Base-by-base conservation (phyloP, 257 asterid genomes). In the Solanum verrucosum region DNA sequence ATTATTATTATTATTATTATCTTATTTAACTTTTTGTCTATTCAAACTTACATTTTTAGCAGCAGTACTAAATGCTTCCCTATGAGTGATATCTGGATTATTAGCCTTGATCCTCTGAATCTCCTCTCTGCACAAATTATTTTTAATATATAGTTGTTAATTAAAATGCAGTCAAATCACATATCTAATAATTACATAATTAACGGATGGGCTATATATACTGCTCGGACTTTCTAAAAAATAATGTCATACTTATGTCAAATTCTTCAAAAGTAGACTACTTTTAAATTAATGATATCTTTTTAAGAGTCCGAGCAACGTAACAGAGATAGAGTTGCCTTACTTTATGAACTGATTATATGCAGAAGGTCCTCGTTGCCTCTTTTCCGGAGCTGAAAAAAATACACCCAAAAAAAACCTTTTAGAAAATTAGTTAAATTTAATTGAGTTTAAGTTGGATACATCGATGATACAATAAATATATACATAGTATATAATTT, bases 11-110 rank as follows among this genome's bases (percentile, higher is more conserved):
- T 15, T 49, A 49, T 52, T 6, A 52, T 52, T 52, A 52, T 16
- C 21, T 60, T 23, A 31, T 15, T 31, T 15, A 71, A 71, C 40
- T 7, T 31, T 31, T 31, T 71, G 13, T 71, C 78, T 31, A 31
- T 15, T 71, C 10, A 71, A 16, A 71, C 92, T 92, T 89, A 96
- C 98, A 89, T 96, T 96, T 90, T 96, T 96, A 49, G 98, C 98
- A 90, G 98, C 98, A 90, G 98, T 96, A 86, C 98, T 96, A 88
- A 96, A 96, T 56, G 98, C 98, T 90, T 95, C 98, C 90, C 98
- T 94, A 90, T 96, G 98, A 88, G 90, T 93, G 77, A 96, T 96
- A 79, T 95, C 96, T 33, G 98, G 98, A 83, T 96, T 95, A 83
- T 93, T 96, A 27, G 97, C 95, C 90, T 96, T 96, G 89, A 96